Base-by-base conservation (phyloP, 441 rosid genomes). In the Euphorbia corollata region DNA sequence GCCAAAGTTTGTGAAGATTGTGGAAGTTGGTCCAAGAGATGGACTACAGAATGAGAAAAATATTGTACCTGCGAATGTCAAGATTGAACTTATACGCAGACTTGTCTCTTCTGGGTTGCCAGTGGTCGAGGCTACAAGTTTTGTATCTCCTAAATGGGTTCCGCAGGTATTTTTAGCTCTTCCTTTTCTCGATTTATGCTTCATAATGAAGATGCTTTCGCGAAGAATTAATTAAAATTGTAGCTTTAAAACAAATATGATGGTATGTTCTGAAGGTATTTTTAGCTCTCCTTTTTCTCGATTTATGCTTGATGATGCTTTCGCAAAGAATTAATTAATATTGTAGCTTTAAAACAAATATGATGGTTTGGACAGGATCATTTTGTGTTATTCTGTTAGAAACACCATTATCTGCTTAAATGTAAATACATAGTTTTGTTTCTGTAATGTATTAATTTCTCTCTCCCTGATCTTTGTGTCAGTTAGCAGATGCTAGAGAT, bases 1-100 rank as follows among this genome's bases (percentile, higher is more conserved):
- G 13, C 97, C 96, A 1, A 83, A 78, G 64, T 87, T 78, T 85
- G 99, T 94, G 84, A 94, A 94, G 92, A 87, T 94, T 62, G 97
- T 94, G 65, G 99, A 94, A 87, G 97, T 89, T 70, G 99, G 97
- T 82, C 96, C 97, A 2, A 87, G 99, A 75, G 99, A 94, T 81
- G 99, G 99, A 67, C 76, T 94, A 51, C 97, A 94, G 65, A 94
- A 91, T 74, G 99, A 94, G 91, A 89, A 94, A 78, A 79, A 81
- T 75, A 85, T 72, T 12, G 87, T 94, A 53, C 96, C 96, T 48
- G 84, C 97, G 2, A 74, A 83, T 53, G 75, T 89, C 15, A 91
- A 94, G 85, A 83, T 94, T 70, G 99, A 94, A 81, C 76, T 94
- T 77, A 91, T 94, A 75, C 81, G 56, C 61, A 86, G 87, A 80